Evolutionary conservation across 2,329 filamentous ascomycete species (phyloP), one percentile per base, ranked within the genome.

Genomic region (Beauveria sp.): DNA sequence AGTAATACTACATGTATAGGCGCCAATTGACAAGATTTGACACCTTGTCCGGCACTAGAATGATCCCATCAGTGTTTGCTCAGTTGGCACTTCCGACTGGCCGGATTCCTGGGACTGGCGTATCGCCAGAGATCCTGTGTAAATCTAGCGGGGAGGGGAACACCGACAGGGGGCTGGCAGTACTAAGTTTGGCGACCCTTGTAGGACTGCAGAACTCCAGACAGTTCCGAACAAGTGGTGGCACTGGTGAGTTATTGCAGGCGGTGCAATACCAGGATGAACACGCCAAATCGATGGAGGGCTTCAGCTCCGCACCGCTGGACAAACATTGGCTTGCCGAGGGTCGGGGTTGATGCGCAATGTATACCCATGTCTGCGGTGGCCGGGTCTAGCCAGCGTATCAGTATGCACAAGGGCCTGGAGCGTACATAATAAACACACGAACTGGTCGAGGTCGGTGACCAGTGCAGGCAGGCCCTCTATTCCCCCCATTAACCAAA

Each of bases 61-160:
- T 60, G 12, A 54, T 53, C 16, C 50, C 58, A 40, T 40, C 58
- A 46, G 30, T 40, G 38, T 42, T 52, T 30, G 45, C 38, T 46
- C 60, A 57, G 53, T 53, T 51, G 46, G 22, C 49, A 38, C 53
- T 46, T 58, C 53, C 54, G 53, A 62, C 22, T 58, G 60, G 60
- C 60, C 60, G 60, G 54, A 47, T 60, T 60, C 42, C 46, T 55
- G 50, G 58, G 58, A 60, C 28, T 57, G 60, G 60, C 60, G 60
- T 52, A 58, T 62, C 60, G 60, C 60, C 60, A 62, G 60, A 62
- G 53, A 60, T 60, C 58, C 58, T 54, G 26, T 60, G n/a, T 28
- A 47, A 59, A 60, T 60, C 58, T 60, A 47, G 58, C 49, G 42
- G 58, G 58, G 58, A 53, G 28, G 56, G 42, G 22, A 42, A 24